Evolutionary conservation across 208 protist species (phyloP).

Genomic region (Trypanosoma rangeli): DNA sequence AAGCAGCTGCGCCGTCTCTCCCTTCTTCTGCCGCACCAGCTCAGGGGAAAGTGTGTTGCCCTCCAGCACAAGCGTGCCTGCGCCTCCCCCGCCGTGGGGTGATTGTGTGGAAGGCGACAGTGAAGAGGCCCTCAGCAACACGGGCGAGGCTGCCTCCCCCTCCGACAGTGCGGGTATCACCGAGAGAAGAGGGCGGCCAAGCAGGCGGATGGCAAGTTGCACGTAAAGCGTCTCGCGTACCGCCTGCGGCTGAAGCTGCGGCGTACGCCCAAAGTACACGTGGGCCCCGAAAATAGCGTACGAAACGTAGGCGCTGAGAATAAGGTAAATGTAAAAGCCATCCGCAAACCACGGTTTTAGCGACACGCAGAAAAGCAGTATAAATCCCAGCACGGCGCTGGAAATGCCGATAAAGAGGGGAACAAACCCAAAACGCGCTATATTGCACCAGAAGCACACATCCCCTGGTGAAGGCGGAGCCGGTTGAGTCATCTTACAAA

Average conservation of each 20-base stretch:
- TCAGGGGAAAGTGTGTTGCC: background rate
- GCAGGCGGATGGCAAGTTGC: conserved; percentile 34
- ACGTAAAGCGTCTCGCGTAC: conserved; percentile 37
- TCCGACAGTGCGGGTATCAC: conserved; percentile 33
- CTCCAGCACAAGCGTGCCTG: background rate
- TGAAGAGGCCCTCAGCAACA: background rate
- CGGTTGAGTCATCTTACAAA: conserved; percentile 51
- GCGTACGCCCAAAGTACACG: conserved; percentile 20
- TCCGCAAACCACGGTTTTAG: conserved; percentile 69
- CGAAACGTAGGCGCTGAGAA: conserved; percentile 36
- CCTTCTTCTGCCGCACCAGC: conserved; percentile 29
- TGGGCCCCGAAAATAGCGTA: conserved; percentile 26
- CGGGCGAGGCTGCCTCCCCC: background rate
- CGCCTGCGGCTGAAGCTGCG: conserved; percentile 6
- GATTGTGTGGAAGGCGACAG: background rate
- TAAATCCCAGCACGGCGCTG: conserved; percentile 29
- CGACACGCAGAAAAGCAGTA: conserved; percentile 43
- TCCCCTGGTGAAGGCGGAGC: conserved; percentile 37
- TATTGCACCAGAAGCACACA: conserved; percentile 68
- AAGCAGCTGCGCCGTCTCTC: conserved; percentile 50
- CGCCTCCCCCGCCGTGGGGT: background rate
- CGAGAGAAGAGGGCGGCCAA: conserved; percentile 34
- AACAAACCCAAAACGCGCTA: conserved; percentile 50
- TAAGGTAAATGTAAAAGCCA: conserved; percentile 38
- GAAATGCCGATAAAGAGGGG: conserved; percentile 39